phyloP scores from a whole-genome alignment of 2,329 filamentous ascomycete genomes.

The Arthroderma sp. region DNA sequence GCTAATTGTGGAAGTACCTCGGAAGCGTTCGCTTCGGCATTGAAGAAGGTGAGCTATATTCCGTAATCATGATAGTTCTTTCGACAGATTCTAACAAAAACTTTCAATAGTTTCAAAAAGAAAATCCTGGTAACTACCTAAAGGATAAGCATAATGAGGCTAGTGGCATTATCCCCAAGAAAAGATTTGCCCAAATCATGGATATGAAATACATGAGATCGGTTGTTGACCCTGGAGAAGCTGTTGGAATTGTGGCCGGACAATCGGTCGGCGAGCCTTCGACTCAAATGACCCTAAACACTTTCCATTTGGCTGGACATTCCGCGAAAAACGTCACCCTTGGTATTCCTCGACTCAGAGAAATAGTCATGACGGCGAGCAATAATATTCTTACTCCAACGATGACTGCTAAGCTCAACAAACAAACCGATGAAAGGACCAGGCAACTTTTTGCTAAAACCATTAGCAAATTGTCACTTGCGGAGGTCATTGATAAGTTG shows the following conservation, averaged over 20 bases:
- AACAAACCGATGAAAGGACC: conserved; percentile 55
- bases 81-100: neutral
- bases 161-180: conserved; percentile 42
- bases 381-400: conserved; percentile 74
- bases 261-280: conserved; percentile 96
- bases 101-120: conserved; percentile 53
- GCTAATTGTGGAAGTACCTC: conserved; percentile 69
- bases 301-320: conserved; percentile 98
- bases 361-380: conserved; percentile 97
- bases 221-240: conserved; percentile 86
- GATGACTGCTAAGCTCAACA: conserved; percentile 58
- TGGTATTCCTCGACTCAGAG: conserved; percentile 90
- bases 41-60: conserved; percentile 41
- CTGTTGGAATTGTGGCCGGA: conserved; percentile 89
- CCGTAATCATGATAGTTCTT: neutral
- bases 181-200: conserved; percentile 70
- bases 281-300: conserved; percentile 98
- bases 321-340: conserved; percentile 97
- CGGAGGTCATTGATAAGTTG: conserved; percentile 70
- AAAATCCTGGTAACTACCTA: conserved; percentile 51
- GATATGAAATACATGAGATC: conserved; percentile 88
- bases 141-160: conserved; percentile 45
- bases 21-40: conserved; percentile 63
- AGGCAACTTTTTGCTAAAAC: conserved; percentile 76
- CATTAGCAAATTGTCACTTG: conserved; percentile 73